A percentile compares a stretch with the other conserved stretches of the same genome.
Evolutionary conservation across 2,329 filamentous ascomycete genomes (phyloP).

Genomic region (Ophiostoma sp.): DNA sequence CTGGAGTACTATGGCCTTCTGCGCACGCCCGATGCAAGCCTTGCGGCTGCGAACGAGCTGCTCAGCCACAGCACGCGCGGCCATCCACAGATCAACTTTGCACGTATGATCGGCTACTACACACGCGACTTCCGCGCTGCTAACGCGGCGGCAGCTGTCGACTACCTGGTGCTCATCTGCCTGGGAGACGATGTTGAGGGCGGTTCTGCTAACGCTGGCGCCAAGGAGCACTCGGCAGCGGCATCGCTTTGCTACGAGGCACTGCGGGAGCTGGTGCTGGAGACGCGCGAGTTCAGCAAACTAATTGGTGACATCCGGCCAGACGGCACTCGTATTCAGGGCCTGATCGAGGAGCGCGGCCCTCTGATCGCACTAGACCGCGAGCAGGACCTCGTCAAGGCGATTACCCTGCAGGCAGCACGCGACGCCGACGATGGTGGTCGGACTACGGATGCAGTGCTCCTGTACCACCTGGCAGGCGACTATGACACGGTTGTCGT

Average conservation of each 20-base stretch:
- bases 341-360: slow-evolving; percentile 80
- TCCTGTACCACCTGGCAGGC: slow-evolving; percentile 88
- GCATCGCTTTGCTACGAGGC: slow-evolving; percentile 82
- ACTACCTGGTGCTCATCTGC: slow-evolving; percentile 88
- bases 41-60: slow-evolving; percentile 63
- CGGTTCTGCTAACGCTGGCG: slow-evolving; percentile 43
- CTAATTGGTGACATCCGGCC: slow-evolving; percentile 84
- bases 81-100: slow-evolving; percentile 85
- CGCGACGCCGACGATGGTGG: slow-evolving; percentile 91
- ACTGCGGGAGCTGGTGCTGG: slow-evolving; percentile 87
- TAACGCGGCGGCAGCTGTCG: slow-evolving; percentile 80
- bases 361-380: slow-evolving; percentile 72
- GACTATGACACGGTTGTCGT: slow-evolving; percentile 92
- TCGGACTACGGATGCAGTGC: slow-evolving; percentile 84
- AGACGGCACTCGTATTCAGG: slow-evolving; percentile 78
- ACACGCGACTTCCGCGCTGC: slow-evolving; percentile 92
- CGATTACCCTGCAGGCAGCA: slow-evolving; percentile 89
- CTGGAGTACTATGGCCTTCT: slow-evolving; percentile 85
- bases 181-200: slow-evolving; percentile 56
- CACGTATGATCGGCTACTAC: slow-evolving; percentile 88
- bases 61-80: slow-evolving; percentile 61
- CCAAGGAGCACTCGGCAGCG: slow-evolving; percentile 52
- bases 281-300: slow-evolving; percentile 91
- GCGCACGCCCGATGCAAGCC: slow-evolving; percentile 69
- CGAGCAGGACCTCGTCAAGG: slow-evolving; percentile 78